Percentiles rank a stretch among this genome's conserved stretches.
Conservation (phyloP, 352 stramenopile genomes). For the Phytopythium mirpurense region DNA sequence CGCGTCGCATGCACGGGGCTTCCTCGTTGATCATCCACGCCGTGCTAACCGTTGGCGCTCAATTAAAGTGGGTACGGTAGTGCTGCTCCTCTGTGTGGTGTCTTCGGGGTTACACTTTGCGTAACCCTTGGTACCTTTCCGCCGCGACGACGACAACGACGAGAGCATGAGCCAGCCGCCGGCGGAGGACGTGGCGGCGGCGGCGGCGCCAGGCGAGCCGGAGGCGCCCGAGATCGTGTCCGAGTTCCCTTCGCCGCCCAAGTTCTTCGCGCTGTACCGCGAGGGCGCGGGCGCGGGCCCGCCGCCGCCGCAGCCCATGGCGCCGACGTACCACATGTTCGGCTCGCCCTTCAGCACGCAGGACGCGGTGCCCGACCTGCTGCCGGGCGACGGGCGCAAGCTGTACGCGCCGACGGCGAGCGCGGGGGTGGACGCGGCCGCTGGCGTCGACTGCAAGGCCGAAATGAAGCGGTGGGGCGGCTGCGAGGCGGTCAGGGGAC, state of each 20-base stretch:
- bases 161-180: conserved; percentile 16
- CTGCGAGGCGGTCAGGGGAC: background rate
- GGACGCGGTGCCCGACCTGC: conserved; percentile 72
- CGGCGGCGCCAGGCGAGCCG: conserved; percentile 10
- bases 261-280: conserved; percentile 71
- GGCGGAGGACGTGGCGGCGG: conserved; percentile 6
- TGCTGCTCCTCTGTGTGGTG: too few relatives aligned
- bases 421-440: conserved; percentile 6
- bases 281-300: conserved; percentile 46
- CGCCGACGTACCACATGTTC: conserved; percentile 84
- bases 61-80: too few relatives aligned
- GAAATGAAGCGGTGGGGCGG: conserved; percentile 71
- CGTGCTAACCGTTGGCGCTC: background rate
- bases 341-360: conserved; percentile 79
- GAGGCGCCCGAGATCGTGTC: conserved; percentile 80
- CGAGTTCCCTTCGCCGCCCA: conserved; percentile 74
- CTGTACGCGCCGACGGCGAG: conserved; percentile 28
- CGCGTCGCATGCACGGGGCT: too few relatives aligned
- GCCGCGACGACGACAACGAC: too few relatives aligned
- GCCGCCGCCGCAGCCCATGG: conserved; percentile 60
- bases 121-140: too few relatives aligned
- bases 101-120: too few relatives aligned
- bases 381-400: conserved; percentile 55
- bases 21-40: background rate
- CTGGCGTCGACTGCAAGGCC: conserved; percentile 55